Evolutionary conservation across 306 rosid species (phyloP).

Genomic region (Cicer pinnatifidum): DNA sequence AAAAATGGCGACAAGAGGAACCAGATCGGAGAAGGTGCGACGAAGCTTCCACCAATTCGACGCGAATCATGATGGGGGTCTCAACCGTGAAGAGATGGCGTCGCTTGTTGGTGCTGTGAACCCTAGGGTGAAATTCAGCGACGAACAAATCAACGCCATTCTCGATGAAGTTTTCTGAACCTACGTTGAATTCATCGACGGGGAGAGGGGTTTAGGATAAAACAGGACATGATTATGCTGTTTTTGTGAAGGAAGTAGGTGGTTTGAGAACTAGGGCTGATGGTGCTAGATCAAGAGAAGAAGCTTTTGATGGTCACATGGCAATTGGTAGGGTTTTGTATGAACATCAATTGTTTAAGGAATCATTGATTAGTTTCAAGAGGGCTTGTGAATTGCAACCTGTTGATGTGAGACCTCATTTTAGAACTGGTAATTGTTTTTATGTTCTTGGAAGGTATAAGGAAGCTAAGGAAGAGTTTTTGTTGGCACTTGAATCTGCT

Average conservation of each 20-base stretch:
- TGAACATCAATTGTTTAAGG: constrained; percentile 90
- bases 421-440: constrained; percentile 89
- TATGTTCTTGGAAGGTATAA: constrained; percentile 73
- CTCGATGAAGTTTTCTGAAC: constrained; percentile 93
- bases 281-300: constrained; percentile 87
- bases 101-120: constrained; percentile 95
- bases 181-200: constrained; percentile 83
- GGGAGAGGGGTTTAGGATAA: constrained; percentile 96
- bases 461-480: constrained; percentile 88
- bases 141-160: constrained; percentile 97
- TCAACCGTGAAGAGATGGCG: constrained; percentile 90
- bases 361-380: constrained; percentile 80
- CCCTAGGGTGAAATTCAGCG: constrained; percentile 98
- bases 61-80: constrained; percentile 80
- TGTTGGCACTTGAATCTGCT: constrained; percentile 88
- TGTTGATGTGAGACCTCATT: constrained; percentile 92
- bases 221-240: constrained; percentile 77
- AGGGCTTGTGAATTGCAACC: constrained; percentile 99
- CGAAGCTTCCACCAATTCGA: constrained; percentile 89
- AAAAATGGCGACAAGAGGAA: constrained; percentile 90
- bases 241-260: constrained; percentile 80
- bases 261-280: constrained; percentile 82
- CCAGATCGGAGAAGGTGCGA: constrained; percentile 98
- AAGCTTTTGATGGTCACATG: constrained; percentile 98
- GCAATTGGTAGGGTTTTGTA: constrained; percentile 92